A percentile compares a stretch with the other conserved stretches of the same genome.
Evolutionary conservation across 192 early-diverging fungal genomes (phyloP).

Genomic region (Linnemannia schmuckeri): DNA sequence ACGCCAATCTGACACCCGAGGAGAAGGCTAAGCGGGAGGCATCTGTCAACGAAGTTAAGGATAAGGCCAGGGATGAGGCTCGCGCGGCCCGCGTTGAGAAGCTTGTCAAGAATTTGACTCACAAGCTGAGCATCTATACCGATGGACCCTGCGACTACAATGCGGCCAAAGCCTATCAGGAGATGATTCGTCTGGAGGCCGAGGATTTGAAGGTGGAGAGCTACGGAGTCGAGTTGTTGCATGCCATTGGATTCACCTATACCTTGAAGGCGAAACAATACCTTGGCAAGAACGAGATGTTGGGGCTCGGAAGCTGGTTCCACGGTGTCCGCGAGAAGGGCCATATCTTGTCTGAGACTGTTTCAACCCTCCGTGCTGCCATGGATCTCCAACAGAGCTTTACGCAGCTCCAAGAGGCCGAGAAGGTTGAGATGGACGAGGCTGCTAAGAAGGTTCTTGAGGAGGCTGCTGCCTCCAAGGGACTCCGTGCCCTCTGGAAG

Average conservation of each 20-base stretch:
- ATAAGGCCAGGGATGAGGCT: slow-evolving; percentile 71
- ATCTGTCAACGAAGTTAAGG: slow-evolving; percentile 64
- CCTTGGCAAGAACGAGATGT: slow-evolving; percentile 74
- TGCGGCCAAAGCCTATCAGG: slow-evolving; percentile 74
- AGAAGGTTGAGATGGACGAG: slow-evolving; percentile 82
- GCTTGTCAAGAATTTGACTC: slow-evolving; percentile 77
- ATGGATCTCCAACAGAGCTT: slow-evolving; percentile 95
- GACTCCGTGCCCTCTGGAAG: slow-evolving; percentile 92
- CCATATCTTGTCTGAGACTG: slow-evolving; percentile 92
- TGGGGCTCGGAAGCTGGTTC: slow-evolving; percentile 80
- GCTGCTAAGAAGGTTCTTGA: slow-evolving; percentile 77
- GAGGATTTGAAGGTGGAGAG: slow-evolving; percentile 91
- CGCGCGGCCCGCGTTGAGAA: slow-evolving; percentile 76
- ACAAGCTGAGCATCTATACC: slow-evolving; percentile 86
- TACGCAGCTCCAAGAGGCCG: slow-evolving; percentile 89
- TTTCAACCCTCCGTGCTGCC: slow-evolving; percentile 91
- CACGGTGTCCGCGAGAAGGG: slow-evolving; percentile 88
- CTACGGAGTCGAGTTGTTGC: slow-evolving; percentile 93
- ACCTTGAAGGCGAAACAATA: slow-evolving; percentile 89
- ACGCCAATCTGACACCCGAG: slow-evolving; percentile 56
- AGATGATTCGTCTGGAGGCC: slow-evolving; percentile 83
- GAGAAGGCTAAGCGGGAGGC: slow-evolving; percentile 72
- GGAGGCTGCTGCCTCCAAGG: slow-evolving; percentile 78
- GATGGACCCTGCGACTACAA: slow-evolving; percentile 64
- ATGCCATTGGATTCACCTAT: slow-evolving; percentile 95